Percentiles rank a stretch among this genome's conserved stretches.
Evolutionary conservation across 768 basidiomycete species (phyloP).

Genomic region (Cyclocybe aegerita): DNA sequence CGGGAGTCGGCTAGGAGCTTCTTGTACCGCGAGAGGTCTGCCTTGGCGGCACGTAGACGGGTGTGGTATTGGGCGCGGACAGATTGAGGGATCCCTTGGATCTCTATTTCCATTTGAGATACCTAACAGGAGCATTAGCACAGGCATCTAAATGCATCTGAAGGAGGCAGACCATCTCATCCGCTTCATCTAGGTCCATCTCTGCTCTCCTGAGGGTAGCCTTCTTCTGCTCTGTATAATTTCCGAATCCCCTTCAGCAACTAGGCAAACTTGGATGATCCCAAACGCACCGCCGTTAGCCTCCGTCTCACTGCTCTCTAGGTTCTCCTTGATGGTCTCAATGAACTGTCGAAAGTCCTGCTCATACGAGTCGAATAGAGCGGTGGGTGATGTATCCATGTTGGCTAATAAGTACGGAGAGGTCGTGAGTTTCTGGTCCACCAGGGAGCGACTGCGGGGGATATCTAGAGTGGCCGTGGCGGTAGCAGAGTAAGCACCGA

Average conservation of each 20-base stretch:
- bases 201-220: conserved; percentile 79
- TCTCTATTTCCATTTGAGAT: conserved; percentile 99
- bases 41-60: conserved; percentile 73
- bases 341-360: conserved; percentile 88
- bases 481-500: neutral
- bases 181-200: conserved; percentile 97
- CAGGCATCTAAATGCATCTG: neutral
- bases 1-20: conserved; percentile 76
- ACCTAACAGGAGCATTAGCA: conserved; percentile 48
- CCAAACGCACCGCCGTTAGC: conserved; percentile 62
- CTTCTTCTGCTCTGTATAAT: conserved; percentile 70
- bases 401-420: conserved; percentile 10
- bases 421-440: conserved; percentile 19
- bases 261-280: neutral
- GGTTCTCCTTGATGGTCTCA: conserved; percentile 69
- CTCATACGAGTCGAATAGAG: conserved; percentile 90
- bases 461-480: conserved; percentile 7
- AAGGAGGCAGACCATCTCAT: conserved; percentile 78
- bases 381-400: conserved; percentile 84
- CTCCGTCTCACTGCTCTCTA: conserved; percentile 62
- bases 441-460: conserved; percentile 25
- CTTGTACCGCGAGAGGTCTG: conserved; percentile 76
- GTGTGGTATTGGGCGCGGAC: conserved; percentile 75
- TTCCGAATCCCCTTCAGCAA: neutral
- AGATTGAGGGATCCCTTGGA: conserved; percentile 89